Percentiles rank a stretch among this genome's conserved stretches.
Conservation (phyloP, 176 grass and related monocot genomes). For the Oryza australiensis region DNA sequence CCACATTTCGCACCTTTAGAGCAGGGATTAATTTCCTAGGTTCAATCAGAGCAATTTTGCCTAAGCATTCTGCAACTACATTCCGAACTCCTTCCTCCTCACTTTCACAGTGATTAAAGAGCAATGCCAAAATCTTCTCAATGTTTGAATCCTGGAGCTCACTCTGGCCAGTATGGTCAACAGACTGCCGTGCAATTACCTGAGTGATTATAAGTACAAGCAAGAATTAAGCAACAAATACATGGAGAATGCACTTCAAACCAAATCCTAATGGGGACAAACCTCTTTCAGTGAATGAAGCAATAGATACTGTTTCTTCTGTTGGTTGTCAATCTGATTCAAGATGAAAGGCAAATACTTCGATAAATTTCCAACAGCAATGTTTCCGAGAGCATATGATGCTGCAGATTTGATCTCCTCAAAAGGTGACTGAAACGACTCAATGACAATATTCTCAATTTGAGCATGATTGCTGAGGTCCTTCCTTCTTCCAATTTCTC, state of each 20-base stretch:
- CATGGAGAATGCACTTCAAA: neutral
- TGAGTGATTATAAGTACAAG: conserved; percentile 13
- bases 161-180: conserved; percentile 65
- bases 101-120: conserved; percentile 95
- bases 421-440: conserved; percentile 94
- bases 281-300: conserved; percentile 98
- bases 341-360: conserved; percentile 94
- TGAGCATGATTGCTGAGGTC: conserved; percentile 74
- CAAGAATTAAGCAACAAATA: conserved; percentile 11
- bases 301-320: conserved; percentile 90
- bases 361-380: conserved; percentile 88
- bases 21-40: conserved; percentile 79
- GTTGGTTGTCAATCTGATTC: conserved; percentile 94
- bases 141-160: conserved; percentile 78
- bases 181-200: conserved; percentile 86
- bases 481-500: conserved; percentile 88
- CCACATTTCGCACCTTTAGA: conserved; percentile 54
- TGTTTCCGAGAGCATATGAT: conserved; percentile 92
- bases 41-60: conserved; percentile 90
- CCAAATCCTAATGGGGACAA: conserved; percentile 13
- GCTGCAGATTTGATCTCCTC: conserved; percentile 96
- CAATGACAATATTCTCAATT: conserved; percentile 94
- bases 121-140: conserved; percentile 85
- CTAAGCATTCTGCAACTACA: conserved; percentile 92
- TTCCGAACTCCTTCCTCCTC: conserved; percentile 96